A percentile compares a stretch with the other conserved stretches of the same genome.
Evolutionary conservation across 352 stramenopile species (phyloP).

Genomic region (Peronospora belbahrii): DNA sequence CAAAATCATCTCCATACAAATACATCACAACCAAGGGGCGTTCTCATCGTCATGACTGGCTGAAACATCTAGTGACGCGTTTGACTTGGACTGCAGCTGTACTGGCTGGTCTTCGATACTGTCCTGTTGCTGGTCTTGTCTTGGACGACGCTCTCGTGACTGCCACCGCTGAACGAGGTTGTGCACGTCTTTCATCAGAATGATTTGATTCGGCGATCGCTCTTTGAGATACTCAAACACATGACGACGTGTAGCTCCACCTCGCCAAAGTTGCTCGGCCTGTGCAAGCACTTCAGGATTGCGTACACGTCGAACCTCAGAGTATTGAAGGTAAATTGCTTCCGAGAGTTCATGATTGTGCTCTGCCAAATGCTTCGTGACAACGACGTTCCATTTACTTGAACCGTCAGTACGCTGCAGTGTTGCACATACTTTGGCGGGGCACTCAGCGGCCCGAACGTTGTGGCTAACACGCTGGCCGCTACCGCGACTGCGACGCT

Average conservation of each 20-base stretch:
- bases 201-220: conserved; percentile 33
- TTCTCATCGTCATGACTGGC: conserved; percentile 12
- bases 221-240: conserved; percentile 74
- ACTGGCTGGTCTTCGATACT: conserved; percentile 4
- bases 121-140: not conserved
- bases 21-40: conserved; percentile 22
- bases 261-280: conserved; percentile 54
- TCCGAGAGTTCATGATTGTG: conserved; percentile 71
- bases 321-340: conserved; percentile 56
- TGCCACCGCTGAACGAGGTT: conserved; percentile 74
- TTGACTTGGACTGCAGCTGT: not conserved
- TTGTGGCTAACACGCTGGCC: conserved; percentile 66
- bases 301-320: conserved; percentile 54
- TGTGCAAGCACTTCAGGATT: conserved; percentile 46
- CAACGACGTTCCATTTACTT: conserved; percentile 48
- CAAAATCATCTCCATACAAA: too few species aligned
- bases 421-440: conserved; percentile 62
- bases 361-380: conserved; percentile 60
- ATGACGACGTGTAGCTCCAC: conserved; percentile 44
- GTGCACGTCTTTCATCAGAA: conserved; percentile 79
- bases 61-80: conserved; percentile 1
- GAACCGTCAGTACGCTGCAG: conserved; percentile 38
- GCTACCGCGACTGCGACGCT: conserved; percentile 54
- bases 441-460: conserved; percentile 54
- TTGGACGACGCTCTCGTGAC: conserved; percentile 22